Base-by-base conservation (phyloP, 2,329 filamentous ascomycete genomes). In the Pseudopithomyces chartarum region DNA sequence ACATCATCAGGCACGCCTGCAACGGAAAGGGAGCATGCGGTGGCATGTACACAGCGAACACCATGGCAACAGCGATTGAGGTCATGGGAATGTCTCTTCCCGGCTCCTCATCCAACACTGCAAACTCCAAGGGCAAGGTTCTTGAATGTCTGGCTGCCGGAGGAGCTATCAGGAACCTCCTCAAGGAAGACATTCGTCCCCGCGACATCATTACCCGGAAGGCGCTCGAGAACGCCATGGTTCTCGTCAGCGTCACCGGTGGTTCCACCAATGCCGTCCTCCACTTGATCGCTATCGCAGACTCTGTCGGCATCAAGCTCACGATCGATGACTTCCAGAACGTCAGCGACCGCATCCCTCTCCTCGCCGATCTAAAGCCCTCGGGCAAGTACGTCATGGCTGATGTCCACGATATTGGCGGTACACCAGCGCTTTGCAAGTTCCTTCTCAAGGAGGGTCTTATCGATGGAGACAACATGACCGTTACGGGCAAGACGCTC, bases 1-100 rank as follows among this genome's bases (percentile, higher is more conserved):
- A 98, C 78, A 94, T 98, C 71, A 97, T 97, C 76, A 87, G 92
- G 60, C 83, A 98, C 73, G 93, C 95, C 42, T 97, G 93, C 76
- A 91, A 91, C 22, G 91, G 91, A 36, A 83, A 87, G 66, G 91
- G 91, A 65, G 91, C 91, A 12, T 96, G 91, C 69, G 91, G 91
- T 74, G 91, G 91, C 67, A 96, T 96, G 80, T 83, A 82, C 71
- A 83, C 81, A 12, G 81, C 81, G 43, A 83, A 83, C 70, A 83
- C 80, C 45, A 80, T 83, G 74, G 80, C 80, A 38, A 81, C 79
- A 6, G 78, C 80, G 7, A 81, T 82, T 52, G 81, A 83, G 64
- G 74, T 70, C 45, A 81, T 83, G 75, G 81, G 81, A 55, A 77
- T 83, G 75, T 76, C 79, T 23, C 74, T 83, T 3, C 81, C 81